Base-by-base conservation (phyloP, 164 flowering plant species). In the Macadamia tetraphylla region DNA sequence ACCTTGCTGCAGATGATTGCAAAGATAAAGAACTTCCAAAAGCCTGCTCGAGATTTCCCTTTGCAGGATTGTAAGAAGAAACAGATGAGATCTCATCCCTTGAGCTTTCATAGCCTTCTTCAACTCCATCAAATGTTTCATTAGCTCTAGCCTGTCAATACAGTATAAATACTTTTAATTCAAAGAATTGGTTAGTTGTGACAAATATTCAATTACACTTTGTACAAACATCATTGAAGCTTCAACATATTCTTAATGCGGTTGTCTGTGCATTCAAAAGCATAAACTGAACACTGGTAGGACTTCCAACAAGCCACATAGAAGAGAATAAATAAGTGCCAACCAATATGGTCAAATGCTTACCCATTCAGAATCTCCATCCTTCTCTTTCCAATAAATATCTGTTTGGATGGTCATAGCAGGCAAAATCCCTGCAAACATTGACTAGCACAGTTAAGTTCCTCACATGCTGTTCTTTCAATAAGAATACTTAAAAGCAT, bases 51-150 rank as follows among this genome's bases (percentile, higher is more conserved):
- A 94, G 5, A 72, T 78, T 82, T 68, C 87, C 98, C 74, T 75
- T 94, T 57, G 69, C 60, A n/a, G 77, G 84, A 75, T 90, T 91
- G 72, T 78, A 90, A 49, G 98, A 94, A 68, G 97, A 90, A 68
- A 94, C 88, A 78, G 99, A 94, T 73, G 84, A 85, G 42, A 83
- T 74, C 67, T 94, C 97, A 80, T 94, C 99, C 74, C 86, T 83
- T 49, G 91, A 86, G 79, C 99, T 94, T 6, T 89, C 99, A 81
- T 87, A 92, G 58, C 89, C 99, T 67, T 92, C 97, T 72, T 92
- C 99, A 72, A 76, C 79, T 44, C 81, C 95, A 76, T 90, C 95
- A 77, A 77, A 78, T 71, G 73, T 61, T 73, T 92, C 99, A 81
- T 80, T 87, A 30, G 86, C 91, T 84, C 89, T 86, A 64, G 74